phyloP scores from a whole-genome alignment of 106 monocot genomes.

The Dioscorea alata region DNA sequence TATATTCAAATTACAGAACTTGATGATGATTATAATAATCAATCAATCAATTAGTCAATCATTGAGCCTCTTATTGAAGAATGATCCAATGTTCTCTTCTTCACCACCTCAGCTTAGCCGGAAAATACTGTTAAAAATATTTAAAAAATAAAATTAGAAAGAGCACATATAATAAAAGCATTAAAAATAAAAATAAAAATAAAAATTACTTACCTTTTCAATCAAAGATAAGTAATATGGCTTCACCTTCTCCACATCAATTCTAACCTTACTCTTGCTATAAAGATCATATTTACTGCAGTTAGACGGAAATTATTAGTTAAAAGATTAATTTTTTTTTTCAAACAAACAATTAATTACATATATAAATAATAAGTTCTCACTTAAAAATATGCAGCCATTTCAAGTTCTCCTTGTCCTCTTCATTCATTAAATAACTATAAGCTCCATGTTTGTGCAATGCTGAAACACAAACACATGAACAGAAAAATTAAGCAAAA shows the following conservation, averaged over 20 bases:
- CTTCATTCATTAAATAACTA: constrained; percentile 74
- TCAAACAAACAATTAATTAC: background rate
- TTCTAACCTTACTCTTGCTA: constrained; percentile 90
- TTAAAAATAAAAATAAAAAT: background rate
- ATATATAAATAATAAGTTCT: background rate
- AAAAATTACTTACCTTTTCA: constrained; percentile 53
- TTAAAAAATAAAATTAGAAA: background rate
- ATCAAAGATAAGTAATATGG: constrained; percentile 88
- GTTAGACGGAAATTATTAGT: background rate
- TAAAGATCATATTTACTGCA: constrained; percentile 93
- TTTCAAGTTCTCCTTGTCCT: constrained; percentile 83
- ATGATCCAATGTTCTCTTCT: background rate
- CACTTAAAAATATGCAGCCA: constrained; percentile 92
- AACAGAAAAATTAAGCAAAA: background rate
- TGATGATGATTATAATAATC: no score
- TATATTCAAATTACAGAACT: no score
- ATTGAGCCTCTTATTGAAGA: background rate
- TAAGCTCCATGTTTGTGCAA: constrained; percentile 84
- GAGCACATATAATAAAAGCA: background rate
- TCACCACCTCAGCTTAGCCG: constrained; percentile 71
- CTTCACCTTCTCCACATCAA: constrained; percentile 88
- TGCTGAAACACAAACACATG: constrained; percentile 21
- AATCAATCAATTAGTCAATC: no score
- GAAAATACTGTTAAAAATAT: constrained; percentile 56
- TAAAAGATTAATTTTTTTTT: background rate